phyloP scores from a whole-genome alignment of 140 eudicot species.

The Stevia rebaudiana region DNA sequence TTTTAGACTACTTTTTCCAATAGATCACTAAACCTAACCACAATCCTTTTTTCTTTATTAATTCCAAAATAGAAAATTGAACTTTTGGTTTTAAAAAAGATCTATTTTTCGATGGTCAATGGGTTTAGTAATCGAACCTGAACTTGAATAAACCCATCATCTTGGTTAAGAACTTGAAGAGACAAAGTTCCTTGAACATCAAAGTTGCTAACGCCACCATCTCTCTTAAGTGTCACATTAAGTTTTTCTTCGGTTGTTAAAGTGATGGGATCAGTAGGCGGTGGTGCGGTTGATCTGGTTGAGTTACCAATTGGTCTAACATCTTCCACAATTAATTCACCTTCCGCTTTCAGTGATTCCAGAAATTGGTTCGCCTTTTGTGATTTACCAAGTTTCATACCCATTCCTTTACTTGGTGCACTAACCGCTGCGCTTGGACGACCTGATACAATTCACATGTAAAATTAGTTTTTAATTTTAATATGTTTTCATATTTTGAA shows the following conservation, averaged over 20 bases:
- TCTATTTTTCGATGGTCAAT: neutral
- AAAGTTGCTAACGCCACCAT: slow-evolving; percentile 87
- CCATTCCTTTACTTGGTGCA: slow-evolving; percentile 91
- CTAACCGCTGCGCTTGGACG: slow-evolving; percentile 79
- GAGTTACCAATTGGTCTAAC: slow-evolving; percentile 68
- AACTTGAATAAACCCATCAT: slow-evolving; percentile 91
- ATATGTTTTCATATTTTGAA: neutral
- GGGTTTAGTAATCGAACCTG: slow-evolving; percentile 54
- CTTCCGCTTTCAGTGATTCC: slow-evolving; percentile 99
- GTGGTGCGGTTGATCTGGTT: slow-evolving; percentile 64
- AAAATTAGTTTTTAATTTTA: neutral
- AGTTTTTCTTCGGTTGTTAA: slow-evolving; percentile 87
- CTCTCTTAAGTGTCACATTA: slow-evolving; percentile 70
- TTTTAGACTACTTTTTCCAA: neutral
- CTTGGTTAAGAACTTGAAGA: slow-evolving; percentile 84
- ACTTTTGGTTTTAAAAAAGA: neutral
- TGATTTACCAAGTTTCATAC: slow-evolving; percentile 89
- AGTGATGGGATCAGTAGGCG: slow-evolving; percentile 87
- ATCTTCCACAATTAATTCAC: slow-evolving; percentile 90
- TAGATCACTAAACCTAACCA: neutral
- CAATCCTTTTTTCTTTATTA: too few relatives aligned
- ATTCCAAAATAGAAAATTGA: neutral
- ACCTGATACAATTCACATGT: slow-evolving; percentile 34
- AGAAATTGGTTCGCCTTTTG: slow-evolving; percentile 77
- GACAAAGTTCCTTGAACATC: slow-evolving; percentile 92